Base-by-base conservation (phyloP, 2,329 filamentous ascomycete species). In the Beauveria rudraprayagi region DNA sequence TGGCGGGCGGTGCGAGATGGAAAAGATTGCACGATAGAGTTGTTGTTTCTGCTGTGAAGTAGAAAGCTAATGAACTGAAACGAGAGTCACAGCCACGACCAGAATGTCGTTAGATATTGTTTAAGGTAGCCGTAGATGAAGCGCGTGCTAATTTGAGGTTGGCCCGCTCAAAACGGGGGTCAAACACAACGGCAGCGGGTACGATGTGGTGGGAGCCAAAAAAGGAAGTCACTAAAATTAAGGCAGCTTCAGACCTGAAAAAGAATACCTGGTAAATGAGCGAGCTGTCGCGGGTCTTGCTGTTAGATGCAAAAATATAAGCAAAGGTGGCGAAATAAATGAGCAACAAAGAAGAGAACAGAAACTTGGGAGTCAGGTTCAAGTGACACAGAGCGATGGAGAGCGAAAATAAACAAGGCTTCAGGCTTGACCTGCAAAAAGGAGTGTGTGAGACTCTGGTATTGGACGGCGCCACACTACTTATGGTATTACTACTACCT, bases 371-470 rank as follows among this genome's bases (percentile, higher is more conserved):
- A 16, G 34, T 37, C 11, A 14, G 5, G 34, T 37, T 22, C 30
- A 60, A 47, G 50, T 48, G 50, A 53, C 40, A 60, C 50, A 48
- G 6, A 58, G 26, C 34, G 44, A 41, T 50, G 16, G 46, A 28
- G 22, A 46, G 16, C 26, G 11, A 22, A n/a, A 7, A 37, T 19
- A 10, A 22, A 6, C 28, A 28, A 44, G 53, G 37, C 17, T 40
- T 40, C 26, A 17, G 41, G 26, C 40, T 16, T 37, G 46, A n/a
- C 28, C 17, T 34, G 40, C 24, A 48, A 57, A 60, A 53, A 53
- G 57, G 57, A 60, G 59, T 37, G 34, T 34, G 53, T 52, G 46
- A 61, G 37, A 56, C 60, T 57, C 60, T 4, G 11, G 53, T 57
- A 57, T 61, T 61, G 24, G n/a, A n/a, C 10, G 34, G 56, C 34